These are phyloP conservation scores for Starmera pachycereana DNA, from an alignment of 805 yeast species.

Conservation along the genomic window DNA sequence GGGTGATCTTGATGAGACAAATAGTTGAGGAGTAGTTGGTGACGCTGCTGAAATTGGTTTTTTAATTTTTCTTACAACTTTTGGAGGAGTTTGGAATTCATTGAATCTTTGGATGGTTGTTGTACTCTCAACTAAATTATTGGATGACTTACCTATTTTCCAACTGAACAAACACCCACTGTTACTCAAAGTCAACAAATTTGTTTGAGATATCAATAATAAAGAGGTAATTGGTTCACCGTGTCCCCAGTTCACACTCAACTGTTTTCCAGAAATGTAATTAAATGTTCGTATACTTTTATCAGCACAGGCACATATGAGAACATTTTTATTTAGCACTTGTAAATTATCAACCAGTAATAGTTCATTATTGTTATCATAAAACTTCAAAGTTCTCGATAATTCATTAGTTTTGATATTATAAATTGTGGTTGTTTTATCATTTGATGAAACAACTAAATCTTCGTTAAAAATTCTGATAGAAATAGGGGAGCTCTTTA, in stretches of 20 bases:
- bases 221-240: constrained; percentile 41
- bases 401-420: constrained; percentile 23
- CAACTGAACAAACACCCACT: constrained; percentile 49
- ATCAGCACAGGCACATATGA: constrained; percentile 41
- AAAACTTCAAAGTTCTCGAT: constrained; percentile 29
- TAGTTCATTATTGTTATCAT: constrained; percentile 31
- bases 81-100: constrained; percentile 14
- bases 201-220: constrained; percentile 12
- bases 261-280: constrained; percentile 32
- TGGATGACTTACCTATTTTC: constrained; percentile 14
- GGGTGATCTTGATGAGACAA: constrained; percentile 14
- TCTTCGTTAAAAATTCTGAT: constrained; percentile 28
- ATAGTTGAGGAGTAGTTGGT: constrained; percentile 9
- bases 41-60: constrained; percentile 5
- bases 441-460: constrained; percentile 41
- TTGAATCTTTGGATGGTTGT: constrained; percentile 3
- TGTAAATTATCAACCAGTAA: constrained; percentile 34
- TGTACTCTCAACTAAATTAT: no score
- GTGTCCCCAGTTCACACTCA: constrained; percentile 51
- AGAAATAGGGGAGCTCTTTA: constrained; percentile 41
- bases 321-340: constrained; percentile 17
- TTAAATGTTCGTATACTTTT: constrained; percentile 44
- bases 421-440: constrained; percentile 35
- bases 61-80: constrained; percentile 18
- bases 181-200: constrained; percentile 33